Percentiles rank a stretch among this genome's conserved stretches.
phyloP scores from a whole-genome alignment of 176 grass and related monocot genomes.

The Oryza glaberrima region DNA sequence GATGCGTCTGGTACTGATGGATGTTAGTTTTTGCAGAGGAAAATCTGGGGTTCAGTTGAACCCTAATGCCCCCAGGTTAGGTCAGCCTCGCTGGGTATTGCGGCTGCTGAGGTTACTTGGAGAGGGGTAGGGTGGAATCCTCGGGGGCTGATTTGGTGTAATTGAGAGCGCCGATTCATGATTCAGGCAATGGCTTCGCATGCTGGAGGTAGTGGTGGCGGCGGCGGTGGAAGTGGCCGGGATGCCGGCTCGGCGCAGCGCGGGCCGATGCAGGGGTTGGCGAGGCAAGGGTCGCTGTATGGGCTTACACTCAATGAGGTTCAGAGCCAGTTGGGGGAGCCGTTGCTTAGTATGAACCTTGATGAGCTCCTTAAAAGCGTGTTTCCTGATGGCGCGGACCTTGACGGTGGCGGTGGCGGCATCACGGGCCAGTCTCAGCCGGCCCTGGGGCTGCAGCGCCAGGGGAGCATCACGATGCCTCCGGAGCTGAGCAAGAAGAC shows the following conservation, averaged over 20 bases:
- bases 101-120: constrained; percentile 2
- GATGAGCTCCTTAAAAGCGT: constrained; percentile 88
- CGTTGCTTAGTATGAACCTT: constrained; percentile 90
- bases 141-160: constrained; percentile 32
- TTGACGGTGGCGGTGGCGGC: background rate
- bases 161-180: constrained; percentile 14
- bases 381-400: constrained; percentile 55
- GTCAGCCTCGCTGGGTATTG: background rate
- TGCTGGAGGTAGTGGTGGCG: constrained; percentile 5
- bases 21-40: background rate
- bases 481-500: constrained; percentile 80
- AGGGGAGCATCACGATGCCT: constrained; percentile 89
- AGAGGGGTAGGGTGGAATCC: background rate
- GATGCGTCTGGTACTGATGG: background rate
- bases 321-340: constrained; percentile 73
- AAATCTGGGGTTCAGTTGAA: background rate
- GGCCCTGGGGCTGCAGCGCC: constrained; percentile 47
- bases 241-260: constrained; percentile 26
- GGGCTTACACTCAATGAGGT: constrained; percentile 84
- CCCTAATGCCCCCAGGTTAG: background rate
- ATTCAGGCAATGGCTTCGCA: constrained; percentile 70
- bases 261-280: constrained; percentile 51
- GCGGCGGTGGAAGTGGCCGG: constrained; percentile 30
- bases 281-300: constrained; percentile 80
- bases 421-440: background rate